Conservation (phyloP, 495 filamentous ascomycete genomes). For the Hyaloscypha hepaticicola region DNA sequence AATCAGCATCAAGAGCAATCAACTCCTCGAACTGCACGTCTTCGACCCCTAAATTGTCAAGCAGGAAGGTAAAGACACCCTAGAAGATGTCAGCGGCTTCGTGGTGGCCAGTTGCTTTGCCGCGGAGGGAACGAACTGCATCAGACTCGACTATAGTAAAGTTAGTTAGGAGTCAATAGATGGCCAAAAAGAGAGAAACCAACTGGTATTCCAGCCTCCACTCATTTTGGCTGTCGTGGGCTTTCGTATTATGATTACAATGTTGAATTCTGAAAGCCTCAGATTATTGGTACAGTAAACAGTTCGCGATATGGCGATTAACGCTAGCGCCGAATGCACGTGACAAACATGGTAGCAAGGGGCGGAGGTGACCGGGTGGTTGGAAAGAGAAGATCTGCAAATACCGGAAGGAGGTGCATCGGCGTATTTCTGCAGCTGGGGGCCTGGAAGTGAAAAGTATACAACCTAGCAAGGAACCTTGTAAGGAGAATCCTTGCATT, state of each 20-base stretch:
- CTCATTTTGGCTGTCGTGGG: constrained; percentile 44
- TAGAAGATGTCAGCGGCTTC: constrained; percentile 37
- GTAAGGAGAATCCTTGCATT: background rate
- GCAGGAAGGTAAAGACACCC: constrained; percentile 96
- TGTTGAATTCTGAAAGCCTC: background rate
- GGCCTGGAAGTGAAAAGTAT: background rate
- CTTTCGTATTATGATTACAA: background rate
- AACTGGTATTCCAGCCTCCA: constrained; percentile 60
- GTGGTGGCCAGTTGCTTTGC: constrained; percentile 10
- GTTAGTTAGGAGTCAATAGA: constrained; percentile 27
- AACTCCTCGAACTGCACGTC: constrained; percentile 98
- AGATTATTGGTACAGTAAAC: background rate
- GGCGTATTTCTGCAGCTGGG: too few relatives aligned
- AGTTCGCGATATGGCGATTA: background rate
- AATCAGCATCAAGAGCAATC: constrained; percentile 79
- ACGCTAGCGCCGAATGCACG: background rate
- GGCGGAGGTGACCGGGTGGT: background rate
- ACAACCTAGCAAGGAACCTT: background rate
- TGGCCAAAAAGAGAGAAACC: constrained; percentile 20
- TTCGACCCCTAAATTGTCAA: constrained; percentile 87
- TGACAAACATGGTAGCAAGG: background rate
- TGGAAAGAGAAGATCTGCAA: background rate
- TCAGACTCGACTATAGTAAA: constrained; percentile 84
- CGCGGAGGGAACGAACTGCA: constrained; percentile 59
- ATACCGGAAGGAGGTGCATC: too few relatives aligned